phyloP scores from a whole-genome alignment of 2,329 filamentous ascomycete genomes.

The Aspergillus candidus region DNA sequence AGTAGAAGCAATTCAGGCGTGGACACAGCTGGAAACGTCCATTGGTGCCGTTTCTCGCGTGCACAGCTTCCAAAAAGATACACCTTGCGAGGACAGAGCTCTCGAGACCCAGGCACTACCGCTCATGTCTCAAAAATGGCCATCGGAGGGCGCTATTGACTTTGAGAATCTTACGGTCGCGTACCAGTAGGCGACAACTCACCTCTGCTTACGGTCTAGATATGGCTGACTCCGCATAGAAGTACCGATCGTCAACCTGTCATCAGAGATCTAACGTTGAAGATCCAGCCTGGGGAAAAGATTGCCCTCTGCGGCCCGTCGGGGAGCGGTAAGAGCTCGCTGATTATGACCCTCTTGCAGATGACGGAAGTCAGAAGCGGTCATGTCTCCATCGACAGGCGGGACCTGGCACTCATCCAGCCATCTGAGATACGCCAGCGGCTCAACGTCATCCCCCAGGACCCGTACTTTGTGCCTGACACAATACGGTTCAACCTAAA shows the following conservation, averaged over 20 bases:
- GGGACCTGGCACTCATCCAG: conserved; percentile 14
- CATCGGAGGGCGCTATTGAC: conserved; percentile 12
- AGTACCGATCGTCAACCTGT: conserved; percentile 5
- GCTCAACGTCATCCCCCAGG: conserved; percentile 23
- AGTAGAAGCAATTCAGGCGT: conserved; percentile 23
- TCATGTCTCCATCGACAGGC: conserved; percentile 18
- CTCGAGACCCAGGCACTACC: too few species aligned
- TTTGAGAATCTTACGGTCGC: conserved; percentile 11
- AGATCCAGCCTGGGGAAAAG: conserved; percentile 23
- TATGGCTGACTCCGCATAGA: too few species aligned
- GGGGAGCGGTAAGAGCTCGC: conserved; percentile 17
- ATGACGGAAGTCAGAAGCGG: conserved; percentile 24
- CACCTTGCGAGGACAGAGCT: conserved; percentile 15
- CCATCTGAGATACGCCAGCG: conserved; percentile 12
- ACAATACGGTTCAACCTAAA: conserved; percentile 26
- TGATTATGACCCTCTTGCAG: conserved; percentile 18
- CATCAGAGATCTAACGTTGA: conserved; percentile 21
- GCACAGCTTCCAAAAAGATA: conserved; percentile 40
- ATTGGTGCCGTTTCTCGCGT: conserved; percentile 40
- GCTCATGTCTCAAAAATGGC: conserved; percentile 11
- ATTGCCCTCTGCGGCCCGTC: conserved; percentile 26
- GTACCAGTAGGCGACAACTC: too few species aligned
- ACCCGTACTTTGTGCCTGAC: conserved; percentile 19
- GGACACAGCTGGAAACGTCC: conserved; percentile 19
- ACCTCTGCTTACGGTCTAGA: too few species aligned